Conservation (phyloP, 306 rosid species). For the Sicyos edulis region DNA sequence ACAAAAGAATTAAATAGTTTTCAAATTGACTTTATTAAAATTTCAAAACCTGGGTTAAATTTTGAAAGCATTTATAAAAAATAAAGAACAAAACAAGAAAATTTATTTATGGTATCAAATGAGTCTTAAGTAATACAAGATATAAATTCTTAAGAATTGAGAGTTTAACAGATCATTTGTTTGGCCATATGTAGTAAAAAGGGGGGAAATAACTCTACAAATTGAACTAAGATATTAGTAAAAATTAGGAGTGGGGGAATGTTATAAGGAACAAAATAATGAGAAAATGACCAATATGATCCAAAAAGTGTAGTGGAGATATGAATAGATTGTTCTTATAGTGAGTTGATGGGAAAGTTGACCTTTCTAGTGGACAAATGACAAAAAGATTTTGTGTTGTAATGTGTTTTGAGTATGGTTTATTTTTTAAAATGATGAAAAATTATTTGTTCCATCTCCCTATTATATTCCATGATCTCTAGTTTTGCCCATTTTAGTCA, state of each 20-base stretch:
- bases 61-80: too few species aligned
- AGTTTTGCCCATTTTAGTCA: constrained; percentile 37
- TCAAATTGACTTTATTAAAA: too few species aligned
- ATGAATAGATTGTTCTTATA: constrained; percentile 7
- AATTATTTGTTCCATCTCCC: constrained; percentile 39
- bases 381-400: constrained; percentile 47
- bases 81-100: too few species aligned
- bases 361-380: constrained; percentile 44
- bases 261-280: constrained; percentile 13
- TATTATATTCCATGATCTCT: constrained; percentile 31
- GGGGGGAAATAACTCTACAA: neutral
- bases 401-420: constrained; percentile 13
- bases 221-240: neutral
- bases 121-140: too few species aligned
- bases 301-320: constrained; percentile 11
- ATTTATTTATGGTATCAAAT: neutral
- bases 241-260: neutral
- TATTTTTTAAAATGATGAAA: constrained; percentile 36
- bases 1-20: too few species aligned
- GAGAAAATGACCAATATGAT: neutral
- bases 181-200: neutral
- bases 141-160: neutral
- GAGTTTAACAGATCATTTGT: neutral
- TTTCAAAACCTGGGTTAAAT: too few species aligned
- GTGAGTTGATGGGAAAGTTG: constrained; percentile 40